Evolutionary conservation across 1,139 yeast genomes (phyloP), one percentile per base, ranked within the genome.

Genomic region (Blastobotrys elegans): DNA sequence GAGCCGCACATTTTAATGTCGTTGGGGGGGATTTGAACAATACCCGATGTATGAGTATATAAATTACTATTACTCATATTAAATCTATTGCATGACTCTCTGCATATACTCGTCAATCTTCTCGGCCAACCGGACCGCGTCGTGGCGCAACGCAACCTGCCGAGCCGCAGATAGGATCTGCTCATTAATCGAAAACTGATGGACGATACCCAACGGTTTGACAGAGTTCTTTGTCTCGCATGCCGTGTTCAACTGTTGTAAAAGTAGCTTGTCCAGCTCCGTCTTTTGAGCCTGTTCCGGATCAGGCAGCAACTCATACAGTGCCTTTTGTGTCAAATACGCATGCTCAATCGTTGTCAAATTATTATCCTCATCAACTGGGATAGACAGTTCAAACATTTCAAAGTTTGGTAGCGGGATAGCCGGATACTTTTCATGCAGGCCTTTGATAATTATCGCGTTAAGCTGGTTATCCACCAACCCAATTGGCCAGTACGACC

Each of bases 401-500:
- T 89, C 75, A 1, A 96, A 92, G 50, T 88, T 73, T 0, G 96
- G 87, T 50, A 92, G 68, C 10, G 97, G 97, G 60, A 89, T 72
- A 30, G 67, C 63, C 2, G 82, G 82, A 62, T 73, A 73, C 26
- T 60, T 57, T 49, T 70, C 61, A 20, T 70, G 70, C 22, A 86
- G 87, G n/a, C n/a, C n/a, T 63, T 86, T 85, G 53, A 88, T 75
- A 21, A 87, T 74, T 50, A 87, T 76, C 66, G 95, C 86, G 55
- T 78, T 78, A 57, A 89, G 75, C 54, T 84, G 84, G 46, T 75
- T 77, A 51, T 76, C 74, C 40, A 89, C 71, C 18, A 50, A 16
- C 1, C 96, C 96, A 45, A 92, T 71, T 11, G 97, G 97, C 97
- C 97, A 89, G 55, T 86, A 83, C 13, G 56, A 33, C 65, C 76